phyloP scores from a whole-genome alignment of 73 alveolate genomes.

The Paramecium sexaurelia region DNA sequence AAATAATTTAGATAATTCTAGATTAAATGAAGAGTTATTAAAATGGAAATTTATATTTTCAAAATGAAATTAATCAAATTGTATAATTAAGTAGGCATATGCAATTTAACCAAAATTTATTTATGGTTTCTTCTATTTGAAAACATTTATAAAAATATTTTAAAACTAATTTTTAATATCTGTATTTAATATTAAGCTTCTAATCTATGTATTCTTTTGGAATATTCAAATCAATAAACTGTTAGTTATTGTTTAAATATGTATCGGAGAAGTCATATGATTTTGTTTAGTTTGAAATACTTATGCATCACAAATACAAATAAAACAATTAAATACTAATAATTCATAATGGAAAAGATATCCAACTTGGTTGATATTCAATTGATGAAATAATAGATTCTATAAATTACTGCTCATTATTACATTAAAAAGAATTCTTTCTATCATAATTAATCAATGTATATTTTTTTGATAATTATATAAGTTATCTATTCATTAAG shows the following conservation, averaged over 20 bases:
- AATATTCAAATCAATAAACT: background rate
- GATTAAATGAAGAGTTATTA: conserved; percentile 36
- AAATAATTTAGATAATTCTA: conserved; percentile 48
- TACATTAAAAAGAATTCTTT: too few relatives aligned
- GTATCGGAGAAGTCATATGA: background rate
- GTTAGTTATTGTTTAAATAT: background rate
- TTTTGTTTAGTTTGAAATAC: background rate
- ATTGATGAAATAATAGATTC: background rate
- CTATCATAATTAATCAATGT: too few relatives aligned
- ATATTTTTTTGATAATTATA: too few relatives aligned
- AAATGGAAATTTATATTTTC: background rate
- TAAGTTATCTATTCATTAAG: background rate
- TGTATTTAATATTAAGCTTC: conserved; percentile 35
- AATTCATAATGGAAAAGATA: background rate
- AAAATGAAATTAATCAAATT: background rate
- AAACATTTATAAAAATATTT: conserved; percentile 30
- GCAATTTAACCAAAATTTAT: too few relatives aligned
- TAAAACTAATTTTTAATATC: background rate
- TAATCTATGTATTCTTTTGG: conserved; percentile 54
- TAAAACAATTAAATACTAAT: background rate
- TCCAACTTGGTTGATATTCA: background rate
- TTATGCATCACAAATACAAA: background rate
- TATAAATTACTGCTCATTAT: too few relatives aligned
- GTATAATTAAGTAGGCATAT: too few relatives aligned
- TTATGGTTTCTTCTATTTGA: conserved; percentile 57